Evolutionary conservation across 768 basidiomycete genomes (phyloP).

Genomic region (Mycena vulgaris): DNA sequence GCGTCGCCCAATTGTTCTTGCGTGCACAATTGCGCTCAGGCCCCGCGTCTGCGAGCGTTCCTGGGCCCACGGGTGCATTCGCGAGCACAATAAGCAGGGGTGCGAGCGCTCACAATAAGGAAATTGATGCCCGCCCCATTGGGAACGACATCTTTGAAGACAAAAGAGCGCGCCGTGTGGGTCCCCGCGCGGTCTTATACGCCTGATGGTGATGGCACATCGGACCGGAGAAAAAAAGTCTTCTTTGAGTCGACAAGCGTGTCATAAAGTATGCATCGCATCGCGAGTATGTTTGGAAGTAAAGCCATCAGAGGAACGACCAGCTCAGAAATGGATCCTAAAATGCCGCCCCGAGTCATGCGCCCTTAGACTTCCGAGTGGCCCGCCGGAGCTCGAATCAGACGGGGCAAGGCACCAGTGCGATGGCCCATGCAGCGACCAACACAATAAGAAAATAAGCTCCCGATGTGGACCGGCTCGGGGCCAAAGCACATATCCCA

Average conservation of each 20-base stretch:
- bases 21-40: slow-evolving; percentile 4
- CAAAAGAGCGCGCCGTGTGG: slow-evolving; percentile 27
- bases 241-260: neutral
- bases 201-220: slow-evolving; percentile 2
- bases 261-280: neutral
- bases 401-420: neutral
- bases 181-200: slow-evolving; percentile 12
- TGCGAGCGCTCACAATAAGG: slow-evolving; percentile 20
- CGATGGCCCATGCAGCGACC: neutral
- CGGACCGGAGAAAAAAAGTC: slow-evolving; percentile 4
- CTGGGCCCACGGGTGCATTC: neutral
- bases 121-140: slow-evolving; percentile 25
- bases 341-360: neutral
- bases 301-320: neutral
- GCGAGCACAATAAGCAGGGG: slow-evolving; percentile 19
- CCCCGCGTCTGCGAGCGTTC: neutral
- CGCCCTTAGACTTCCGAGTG: neutral
- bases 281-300: neutral
- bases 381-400: neutral
- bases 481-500: neutral
- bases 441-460: slow-evolving; percentile 19
- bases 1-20: slow-evolving; percentile 25
- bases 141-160: slow-evolving; percentile 10
- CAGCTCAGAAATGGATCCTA: neutral
- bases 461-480: neutral